Percentiles rank a stretch among this genome's conserved stretches.
Evolutionary conservation across 2,329 filamentous ascomycete species (phyloP).

Genomic region (Curvularia verruculosa): DNA sequence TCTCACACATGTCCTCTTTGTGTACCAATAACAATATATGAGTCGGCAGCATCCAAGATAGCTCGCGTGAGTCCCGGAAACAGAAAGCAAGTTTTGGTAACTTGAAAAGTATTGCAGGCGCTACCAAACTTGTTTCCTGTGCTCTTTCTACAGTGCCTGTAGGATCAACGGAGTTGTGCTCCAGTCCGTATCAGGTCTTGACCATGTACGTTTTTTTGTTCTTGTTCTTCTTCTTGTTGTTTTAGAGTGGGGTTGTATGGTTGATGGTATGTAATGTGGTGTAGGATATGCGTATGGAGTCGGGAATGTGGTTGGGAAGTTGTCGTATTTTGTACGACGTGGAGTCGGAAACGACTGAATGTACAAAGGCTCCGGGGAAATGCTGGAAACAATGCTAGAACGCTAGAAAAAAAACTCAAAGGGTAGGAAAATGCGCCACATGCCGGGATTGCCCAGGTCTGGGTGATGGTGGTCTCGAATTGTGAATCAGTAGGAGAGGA

Average conservation of each 20-base stretch:
- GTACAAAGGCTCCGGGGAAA: slow-evolving; percentile 10
- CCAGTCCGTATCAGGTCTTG: slow-evolving; percentile 1
- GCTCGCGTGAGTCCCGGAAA: not conserved
- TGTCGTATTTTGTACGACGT: slow-evolving; percentile 7
- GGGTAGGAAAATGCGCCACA: not conserved
- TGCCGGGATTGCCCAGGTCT: not conserved
- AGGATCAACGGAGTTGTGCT: not conserved
- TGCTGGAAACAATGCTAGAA: slow-evolving; percentile 15
- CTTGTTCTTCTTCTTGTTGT: not conserved
- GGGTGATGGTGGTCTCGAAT: not conserved
- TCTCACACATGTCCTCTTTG: not conserved
- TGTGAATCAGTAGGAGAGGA: not conserved
- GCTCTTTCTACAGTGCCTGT: not conserved
- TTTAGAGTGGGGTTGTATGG: slow-evolving; percentile 18
- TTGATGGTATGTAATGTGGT: not conserved
- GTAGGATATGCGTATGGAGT: slow-evolving; percentile 3
- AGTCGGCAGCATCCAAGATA: not conserved
- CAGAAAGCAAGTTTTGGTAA: not conserved
- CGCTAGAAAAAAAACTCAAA: slow-evolving; percentile 7
- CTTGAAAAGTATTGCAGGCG: not conserved
- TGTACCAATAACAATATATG: not conserved
- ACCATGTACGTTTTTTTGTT: not conserved
- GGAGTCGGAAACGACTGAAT: slow-evolving; percentile 12
- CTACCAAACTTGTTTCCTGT: slow-evolving; percentile 1
- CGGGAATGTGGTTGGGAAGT: not conserved